Evolutionary conservation across 306 rosid species (phyloP).

Genomic region (Hippophae rhamnoides): DNA sequence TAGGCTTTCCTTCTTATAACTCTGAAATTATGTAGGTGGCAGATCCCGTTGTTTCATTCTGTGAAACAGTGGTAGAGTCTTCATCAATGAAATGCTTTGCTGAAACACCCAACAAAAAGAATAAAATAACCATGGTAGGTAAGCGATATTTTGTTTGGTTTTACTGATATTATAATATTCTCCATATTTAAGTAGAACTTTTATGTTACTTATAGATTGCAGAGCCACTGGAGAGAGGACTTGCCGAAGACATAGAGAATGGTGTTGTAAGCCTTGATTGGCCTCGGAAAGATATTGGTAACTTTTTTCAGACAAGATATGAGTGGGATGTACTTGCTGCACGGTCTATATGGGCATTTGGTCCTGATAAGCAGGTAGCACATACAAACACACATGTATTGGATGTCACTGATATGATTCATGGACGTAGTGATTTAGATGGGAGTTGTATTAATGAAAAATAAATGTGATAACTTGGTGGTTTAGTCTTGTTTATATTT

Average conservation of each 20-base stretch:
- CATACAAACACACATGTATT: neutral
- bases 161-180: constrained; percentile 3
- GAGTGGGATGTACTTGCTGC: constrained; percentile 99
- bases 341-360: constrained; percentile 96
- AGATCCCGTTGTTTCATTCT: constrained; percentile 94
- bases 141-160: constrained; percentile 1
- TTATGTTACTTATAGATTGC: constrained; percentile 52
- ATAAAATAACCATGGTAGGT: constrained; percentile 92
- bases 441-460: too few relatives aligned
- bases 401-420: neutral
- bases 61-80: constrained; percentile 96
- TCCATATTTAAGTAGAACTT: constrained; percentile 1
- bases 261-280: constrained; percentile 92
- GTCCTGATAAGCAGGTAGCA: constrained; percentile 94
- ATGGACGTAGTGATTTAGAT: neutral
- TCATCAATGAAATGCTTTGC: constrained; percentile 99
- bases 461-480: neutral
- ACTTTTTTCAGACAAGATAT: constrained; percentile 85
- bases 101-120: constrained; percentile 96
- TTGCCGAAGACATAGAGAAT: constrained; percentile 95
- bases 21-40: constrained; percentile 56
- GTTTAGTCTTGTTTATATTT: neutral
- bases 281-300: constrained; percentile 81
- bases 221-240: constrained; percentile 94
- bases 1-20: constrained; percentile 15